These are phyloP conservation scores for Phaseolus coccineus DNA, from an alignment of 331 rosid species.

Conservation along the genomic window DNA sequence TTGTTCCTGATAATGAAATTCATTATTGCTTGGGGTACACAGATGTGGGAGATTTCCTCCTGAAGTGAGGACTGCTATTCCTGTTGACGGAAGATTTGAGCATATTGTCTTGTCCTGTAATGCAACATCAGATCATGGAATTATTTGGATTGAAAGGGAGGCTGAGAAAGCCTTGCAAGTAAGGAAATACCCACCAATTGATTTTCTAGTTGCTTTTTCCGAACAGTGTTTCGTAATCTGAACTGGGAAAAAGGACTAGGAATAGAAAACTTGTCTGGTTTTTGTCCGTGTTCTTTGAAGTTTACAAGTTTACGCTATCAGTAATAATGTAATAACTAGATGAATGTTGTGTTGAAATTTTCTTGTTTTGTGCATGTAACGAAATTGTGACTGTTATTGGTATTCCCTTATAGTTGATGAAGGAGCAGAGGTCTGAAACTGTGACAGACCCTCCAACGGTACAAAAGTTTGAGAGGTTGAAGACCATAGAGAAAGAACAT, in stretches of 20 bases:
- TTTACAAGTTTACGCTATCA: not conserved
- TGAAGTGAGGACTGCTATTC: conserved; percentile 94
- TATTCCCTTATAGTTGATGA: conserved; percentile 55
- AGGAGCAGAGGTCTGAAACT: conserved; percentile 48
- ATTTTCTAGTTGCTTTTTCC: not conserved
- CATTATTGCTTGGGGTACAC: conserved; percentile 46
- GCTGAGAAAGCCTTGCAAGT: conserved; percentile 88
- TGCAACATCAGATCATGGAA: conserved; percentile 87
- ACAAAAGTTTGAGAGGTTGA: conserved; percentile 68
- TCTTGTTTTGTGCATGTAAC: conserved; percentile 8
- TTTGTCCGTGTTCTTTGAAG: not conserved
- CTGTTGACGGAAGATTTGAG: conserved; percentile 98
- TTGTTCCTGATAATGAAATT: conserved; percentile 35
- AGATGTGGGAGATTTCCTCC: conserved; percentile 99
- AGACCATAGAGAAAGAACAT: conserved; percentile 77
- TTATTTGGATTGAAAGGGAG: conserved; percentile 92
- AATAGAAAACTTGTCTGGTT: not conserved
- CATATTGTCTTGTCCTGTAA: conserved; percentile 95
- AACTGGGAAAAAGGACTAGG: not conserved
- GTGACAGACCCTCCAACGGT: conserved; percentile 64
- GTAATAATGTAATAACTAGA: not conserved
- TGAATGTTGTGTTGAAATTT: not conserved
- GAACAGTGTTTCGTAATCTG: not conserved
- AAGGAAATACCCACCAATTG: conserved; percentile 46
- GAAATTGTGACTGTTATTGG: conserved; percentile 2